These are phyloP conservation scores for Albizia julibrissin DNA, from an alignment of 306 rosid species.

Conservation along the genomic window DNA sequence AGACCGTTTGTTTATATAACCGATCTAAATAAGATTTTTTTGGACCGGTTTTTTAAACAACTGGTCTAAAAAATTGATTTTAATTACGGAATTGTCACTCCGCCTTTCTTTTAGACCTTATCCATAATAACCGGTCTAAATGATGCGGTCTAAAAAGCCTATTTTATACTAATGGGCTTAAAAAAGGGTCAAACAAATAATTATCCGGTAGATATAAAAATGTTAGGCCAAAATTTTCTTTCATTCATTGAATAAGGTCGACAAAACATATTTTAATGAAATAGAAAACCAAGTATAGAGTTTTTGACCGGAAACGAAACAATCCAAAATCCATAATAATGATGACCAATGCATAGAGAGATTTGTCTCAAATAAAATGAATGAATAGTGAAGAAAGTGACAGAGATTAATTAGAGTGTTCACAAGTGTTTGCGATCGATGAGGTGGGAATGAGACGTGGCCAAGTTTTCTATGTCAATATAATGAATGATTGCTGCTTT, in stretches of 20 bases:
- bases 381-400: neutral
- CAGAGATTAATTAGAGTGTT: neutral
- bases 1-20: no score
- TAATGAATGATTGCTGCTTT: slow-evolving; percentile 35
- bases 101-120: no score
- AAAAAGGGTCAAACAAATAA: neutral
- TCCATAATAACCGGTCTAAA: no score
- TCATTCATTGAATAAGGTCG: neutral
- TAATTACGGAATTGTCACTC: no score
- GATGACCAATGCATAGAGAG: neutral
- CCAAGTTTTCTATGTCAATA: neutral
- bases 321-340: neutral
- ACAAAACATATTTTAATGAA: neutral
- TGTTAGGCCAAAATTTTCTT: neutral
- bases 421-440: neutral
- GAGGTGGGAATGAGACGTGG: neutral
- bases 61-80: no score
- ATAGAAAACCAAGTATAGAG: neutral
- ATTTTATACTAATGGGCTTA: no score
- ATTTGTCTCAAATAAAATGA: neutral
- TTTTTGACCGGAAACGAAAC: neutral
- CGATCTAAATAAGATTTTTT: no score
- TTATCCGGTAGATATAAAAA: neutral
- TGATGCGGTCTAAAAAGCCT: no score
- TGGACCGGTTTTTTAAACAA: no score